Percentiles rank a stretch among this genome's conserved stretches.
phyloP scores from a whole-genome alignment of 306 rosid genomes.

The Mimosa pudica region DNA sequence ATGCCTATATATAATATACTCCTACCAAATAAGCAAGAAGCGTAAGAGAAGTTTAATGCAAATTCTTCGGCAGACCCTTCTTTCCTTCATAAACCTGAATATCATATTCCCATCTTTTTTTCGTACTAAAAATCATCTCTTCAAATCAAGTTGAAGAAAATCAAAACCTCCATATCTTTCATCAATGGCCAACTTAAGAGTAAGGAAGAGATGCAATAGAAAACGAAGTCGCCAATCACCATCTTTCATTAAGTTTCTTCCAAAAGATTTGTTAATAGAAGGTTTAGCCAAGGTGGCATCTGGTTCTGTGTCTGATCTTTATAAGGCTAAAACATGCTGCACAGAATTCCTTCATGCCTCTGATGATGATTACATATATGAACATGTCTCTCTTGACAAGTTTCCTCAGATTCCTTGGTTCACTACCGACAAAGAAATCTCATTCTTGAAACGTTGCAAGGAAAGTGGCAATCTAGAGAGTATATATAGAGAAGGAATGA shows the following conservation, averaged over 20 bases:
- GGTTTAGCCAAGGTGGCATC: slow-evolving; percentile 42
- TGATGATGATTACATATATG: slow-evolving; percentile 36
- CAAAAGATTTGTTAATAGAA: slow-evolving; percentile 41
- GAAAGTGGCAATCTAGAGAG: slow-evolving; percentile 43
- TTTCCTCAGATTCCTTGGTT: slow-evolving; percentile 41
- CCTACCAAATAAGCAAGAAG: not conserved
- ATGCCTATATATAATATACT: not conserved
- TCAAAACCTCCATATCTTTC: not conserved
- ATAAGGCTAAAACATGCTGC: slow-evolving; percentile 32
- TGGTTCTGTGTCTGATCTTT: slow-evolving; percentile 32
- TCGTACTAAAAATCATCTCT: no score
- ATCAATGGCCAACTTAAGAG: slow-evolving; percentile 31
- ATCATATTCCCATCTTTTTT: no score
- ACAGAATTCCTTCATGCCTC: slow-evolving; percentile 36
- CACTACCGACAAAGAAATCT: not conserved
- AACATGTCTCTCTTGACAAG: slow-evolving; percentile 28
- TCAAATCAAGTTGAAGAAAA: not conserved
- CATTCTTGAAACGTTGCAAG: slow-evolving; percentile 32
- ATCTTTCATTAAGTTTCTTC: slow-evolving; percentile 28
- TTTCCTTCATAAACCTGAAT: not conserved
- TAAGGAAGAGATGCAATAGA: not conserved
- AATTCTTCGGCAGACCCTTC: not conserved
- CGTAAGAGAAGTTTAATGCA: not conserved
- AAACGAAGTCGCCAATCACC: not conserved
- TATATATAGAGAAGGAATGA: slow-evolving; percentile 44